Conservation (phyloP, 176 grass and related monocot species). For the Hsuehochloa calcarea region DNA sequence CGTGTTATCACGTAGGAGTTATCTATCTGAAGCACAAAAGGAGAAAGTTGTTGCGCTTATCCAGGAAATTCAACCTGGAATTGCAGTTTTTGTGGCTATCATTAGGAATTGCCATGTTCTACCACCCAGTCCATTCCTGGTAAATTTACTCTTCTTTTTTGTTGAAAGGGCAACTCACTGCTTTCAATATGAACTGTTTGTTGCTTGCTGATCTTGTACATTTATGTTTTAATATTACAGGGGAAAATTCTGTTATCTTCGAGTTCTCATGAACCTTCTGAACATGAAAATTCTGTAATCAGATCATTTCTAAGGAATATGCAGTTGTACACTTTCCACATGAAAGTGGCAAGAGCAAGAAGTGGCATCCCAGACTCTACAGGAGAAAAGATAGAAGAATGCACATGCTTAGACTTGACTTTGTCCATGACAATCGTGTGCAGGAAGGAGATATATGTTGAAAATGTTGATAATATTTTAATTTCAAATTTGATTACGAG, state of each 20-base stretch:
- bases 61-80: slow-evolving; percentile 6
- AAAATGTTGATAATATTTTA: too few species aligned
- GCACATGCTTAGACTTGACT: slow-evolving; percentile 36
- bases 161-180: not conserved
- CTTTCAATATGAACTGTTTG: not conserved
- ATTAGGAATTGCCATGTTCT: slow-evolving; percentile 29
- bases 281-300: slow-evolving; percentile 8
- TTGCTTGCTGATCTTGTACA: not conserved
- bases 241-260: not conserved
- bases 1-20: not conserved
- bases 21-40: slow-evolving; percentile 21
- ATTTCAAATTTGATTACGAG: too few species aligned
- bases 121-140: not conserved
- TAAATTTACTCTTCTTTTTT: not conserved
- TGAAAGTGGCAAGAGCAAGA: slow-evolving; percentile 26
- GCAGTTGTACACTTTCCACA: slow-evolving; percentile 17
- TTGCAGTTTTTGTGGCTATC: slow-evolving; percentile 21
- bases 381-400: not conserved
- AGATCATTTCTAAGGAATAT: slow-evolving; percentile 36
- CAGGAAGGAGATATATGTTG: too few species aligned
- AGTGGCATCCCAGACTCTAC: slow-evolving; percentile 42
- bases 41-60: not conserved
- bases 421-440: slow-evolving; percentile 46
- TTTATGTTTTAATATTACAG: not conserved
- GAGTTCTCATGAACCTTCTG: not conserved